Evolutionary conservation across 2,329 filamentous ascomycete species (phyloP), one percentile per base, ranked within the genome.

Genomic region (Endothia cerciana): DNA sequence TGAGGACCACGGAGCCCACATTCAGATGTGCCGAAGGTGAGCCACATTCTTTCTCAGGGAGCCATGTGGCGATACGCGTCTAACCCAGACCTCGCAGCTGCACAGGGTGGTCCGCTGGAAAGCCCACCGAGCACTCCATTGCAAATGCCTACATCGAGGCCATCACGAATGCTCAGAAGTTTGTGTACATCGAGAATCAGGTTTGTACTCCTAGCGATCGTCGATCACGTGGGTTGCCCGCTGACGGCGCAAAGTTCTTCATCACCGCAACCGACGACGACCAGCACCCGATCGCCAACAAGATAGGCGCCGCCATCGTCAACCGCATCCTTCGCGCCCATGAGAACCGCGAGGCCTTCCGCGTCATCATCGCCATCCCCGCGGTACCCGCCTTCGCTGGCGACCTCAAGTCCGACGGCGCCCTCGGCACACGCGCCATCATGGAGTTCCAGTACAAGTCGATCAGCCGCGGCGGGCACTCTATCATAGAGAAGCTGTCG

Each of bases 371-470:
- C 25, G 80, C 91, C 66, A 95, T 95, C 77, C 92, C 92, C 0
- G 86, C 91, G 1, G 89, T 96, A 0, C 92, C 92, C 8, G 92
- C 88, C 1, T 96, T 96, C 73, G 91, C 92, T 1, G 92, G 92
- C 4, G 91, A 95, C 71, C 81, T 96, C 59, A 86, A 91, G 72
- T 84, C 84, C 0, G 89, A 94, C 62, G 89, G 86, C 28, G 88
- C 90, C 10, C 81, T 94, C 1, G 90, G 91, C 28, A 95, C 92
- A 0, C 83, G 92, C 43, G 92, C 91, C 5, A 94, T 96, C 72
- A 94, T 95, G 90, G 91, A 95, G 74, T 94, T 91, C 76, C 92
- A 95, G 74, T 94, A 95, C 78, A 83, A 87, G 73, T 90, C 87
- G 61, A 95, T 95, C 78, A 91, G 87, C 76, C 87, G 91, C 43